These are phyloP conservation scores for Bidens hawaiensis DNA, from an alignment of 140 eudicot species.

Conservation along the genomic window DNA sequence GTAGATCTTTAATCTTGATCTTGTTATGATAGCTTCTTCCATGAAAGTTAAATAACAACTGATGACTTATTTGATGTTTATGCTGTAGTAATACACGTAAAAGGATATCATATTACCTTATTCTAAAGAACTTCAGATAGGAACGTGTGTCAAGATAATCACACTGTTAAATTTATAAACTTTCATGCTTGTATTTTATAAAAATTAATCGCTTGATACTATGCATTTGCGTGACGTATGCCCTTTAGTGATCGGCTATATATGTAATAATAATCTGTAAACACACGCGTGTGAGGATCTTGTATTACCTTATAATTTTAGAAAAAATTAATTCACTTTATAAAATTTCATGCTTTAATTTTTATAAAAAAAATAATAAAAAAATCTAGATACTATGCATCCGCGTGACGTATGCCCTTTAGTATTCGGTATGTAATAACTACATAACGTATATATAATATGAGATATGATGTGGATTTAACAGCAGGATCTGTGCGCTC, in stretches of 20 bases:
- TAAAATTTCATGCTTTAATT: neutral
- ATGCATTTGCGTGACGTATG: slow-evolving; percentile 1
- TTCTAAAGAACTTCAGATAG: neutral
- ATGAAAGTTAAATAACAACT: neutral
- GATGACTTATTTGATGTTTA: neutral
- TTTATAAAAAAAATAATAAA: no score
- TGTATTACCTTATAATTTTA: no score
- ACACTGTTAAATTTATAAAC: neutral
- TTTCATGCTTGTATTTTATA: neutral
- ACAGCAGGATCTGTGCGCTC: neutral
- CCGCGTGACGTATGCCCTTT: slow-evolving; percentile 2
- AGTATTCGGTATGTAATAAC: neutral
- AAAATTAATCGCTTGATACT: neutral
- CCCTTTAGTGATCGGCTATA: neutral
- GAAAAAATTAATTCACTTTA: neutral
- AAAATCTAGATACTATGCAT: neutral
- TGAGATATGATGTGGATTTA: neutral
- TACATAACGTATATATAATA: neutral
- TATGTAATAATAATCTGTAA: neutral
- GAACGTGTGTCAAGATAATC: neutral
- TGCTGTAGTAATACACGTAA: neutral
- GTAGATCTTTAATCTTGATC: neutral
- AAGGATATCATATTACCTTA: no score
- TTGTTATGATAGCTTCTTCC: neutral
- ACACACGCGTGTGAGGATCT: neutral